Evolutionary conservation across 2,329 filamentous ascomycete species (phyloP), one percentile per base, ranked within the genome.

Genomic region (Fonsecaea pedrosoi): DNA sequence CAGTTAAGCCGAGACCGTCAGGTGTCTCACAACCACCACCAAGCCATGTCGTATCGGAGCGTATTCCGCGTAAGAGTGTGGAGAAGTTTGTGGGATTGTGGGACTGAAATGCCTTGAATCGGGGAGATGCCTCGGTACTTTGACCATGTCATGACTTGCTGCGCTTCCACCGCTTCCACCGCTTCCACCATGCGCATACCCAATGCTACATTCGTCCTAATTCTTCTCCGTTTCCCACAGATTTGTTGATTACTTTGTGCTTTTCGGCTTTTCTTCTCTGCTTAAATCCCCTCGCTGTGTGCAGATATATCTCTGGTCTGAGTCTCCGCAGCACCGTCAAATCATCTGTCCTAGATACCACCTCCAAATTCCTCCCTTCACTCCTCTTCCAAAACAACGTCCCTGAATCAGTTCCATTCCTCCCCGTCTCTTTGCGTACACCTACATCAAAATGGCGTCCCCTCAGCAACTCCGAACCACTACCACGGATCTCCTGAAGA

Each of bases 401-500:
- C n/a, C 57, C 32, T 35, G 6, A 30, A 21, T 35, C 60, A 56
- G 15, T 25, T 54, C 34, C 48, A 13, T 48, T 55, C 54, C 15
- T 5, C 38, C 54, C 6, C 13, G 38, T 30, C 21, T 54, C 15
- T 34, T 48, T 57, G 48, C 35, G 30, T 15, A 30, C 25, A 69
- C 45, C 37, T 30, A 40, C 35, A 18, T 42, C 69, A 72, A 62
- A 18, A 73, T 73, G 70, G 63, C 72, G 32, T 73, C 72, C 30
- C 67, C 80, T 94, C 92, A 95, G 84, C 86, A 92, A 84, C 90
- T 99, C 81, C 92, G 92, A 77, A 99, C 95, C 62, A 89, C 92
- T 73, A 85, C 94, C 76, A 99, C 95, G 74, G 94, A 98, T 87
- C 91, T 98, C 72, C 91, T 99, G 82, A 92, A 92, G 85, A 98